These are phyloP conservation scores for Penicillium cosmopolitanum DNA, from an alignment of 495 filamentous ascomycete species.

Conservation along the genomic window DNA sequence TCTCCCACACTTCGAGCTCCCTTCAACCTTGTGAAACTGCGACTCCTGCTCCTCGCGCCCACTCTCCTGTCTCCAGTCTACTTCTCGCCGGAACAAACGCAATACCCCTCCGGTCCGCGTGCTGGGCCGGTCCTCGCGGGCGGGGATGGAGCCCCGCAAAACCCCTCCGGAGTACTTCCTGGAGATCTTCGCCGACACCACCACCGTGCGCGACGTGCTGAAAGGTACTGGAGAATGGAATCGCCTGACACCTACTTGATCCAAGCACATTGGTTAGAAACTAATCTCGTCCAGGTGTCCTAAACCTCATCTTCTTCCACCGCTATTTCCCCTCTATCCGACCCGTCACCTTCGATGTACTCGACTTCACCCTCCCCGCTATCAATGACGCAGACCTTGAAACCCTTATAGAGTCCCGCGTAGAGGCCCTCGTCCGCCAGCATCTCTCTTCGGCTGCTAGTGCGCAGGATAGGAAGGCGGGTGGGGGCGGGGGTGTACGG, in stretches of 20 bases:
- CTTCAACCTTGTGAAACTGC: neutral
- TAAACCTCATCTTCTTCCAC: conserved; percentile 99
- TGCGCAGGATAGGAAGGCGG: conserved; percentile 51
- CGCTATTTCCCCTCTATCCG: conserved; percentile 88
- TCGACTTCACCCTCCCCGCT: conserved; percentile 87
- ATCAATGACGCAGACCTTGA: conserved; percentile 89
- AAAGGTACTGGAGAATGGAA: conserved; percentile 63
- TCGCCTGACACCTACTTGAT: no score
- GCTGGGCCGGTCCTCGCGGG: conserved; percentile 28
- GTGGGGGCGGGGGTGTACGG: conserved; percentile 54
- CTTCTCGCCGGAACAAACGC: neutral
- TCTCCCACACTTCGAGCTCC: neutral
- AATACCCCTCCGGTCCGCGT: conserved; percentile 8
- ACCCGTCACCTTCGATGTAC: conserved; percentile 85
- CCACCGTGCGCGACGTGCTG: conserved; percentile 84
- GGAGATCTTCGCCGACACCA: conserved; percentile 81
- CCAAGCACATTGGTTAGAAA: neutral
- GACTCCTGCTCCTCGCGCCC: no score
- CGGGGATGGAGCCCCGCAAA: conserved; percentile 60
- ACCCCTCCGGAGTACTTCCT: conserved; percentile 80
- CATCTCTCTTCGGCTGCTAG: conserved; percentile 51
- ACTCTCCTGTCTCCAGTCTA: neutral
- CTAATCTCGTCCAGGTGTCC: conserved; percentile 63
- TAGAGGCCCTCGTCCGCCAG: conserved; percentile 71
- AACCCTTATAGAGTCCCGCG: conserved; percentile 87